Conservation (phyloP, 352 stramenopile genomes). For the Phytopythium litorale region DNA sequence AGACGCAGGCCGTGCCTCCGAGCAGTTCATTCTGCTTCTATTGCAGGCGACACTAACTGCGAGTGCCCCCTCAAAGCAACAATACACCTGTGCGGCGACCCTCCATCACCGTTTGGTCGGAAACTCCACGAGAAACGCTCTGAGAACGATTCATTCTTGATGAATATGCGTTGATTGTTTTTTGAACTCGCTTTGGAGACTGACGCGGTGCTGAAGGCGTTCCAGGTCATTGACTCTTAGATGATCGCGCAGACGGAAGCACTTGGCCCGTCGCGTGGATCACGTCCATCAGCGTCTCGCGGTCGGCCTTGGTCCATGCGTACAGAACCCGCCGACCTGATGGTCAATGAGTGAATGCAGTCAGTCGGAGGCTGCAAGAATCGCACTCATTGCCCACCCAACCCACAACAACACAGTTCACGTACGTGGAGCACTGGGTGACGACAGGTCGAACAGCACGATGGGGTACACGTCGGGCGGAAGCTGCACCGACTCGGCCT, state of each 20-base stretch:
- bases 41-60: neutral
- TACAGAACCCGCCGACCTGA: neutral
- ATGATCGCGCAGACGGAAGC: neutral
- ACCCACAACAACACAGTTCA: neutral
- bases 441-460: slow-evolving; percentile 26
- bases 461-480: slow-evolving; percentile 26
- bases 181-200: too few species aligned
- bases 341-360: neutral
- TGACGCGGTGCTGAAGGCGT: too few species aligned
- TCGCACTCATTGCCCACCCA: neutral
- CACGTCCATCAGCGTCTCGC: neutral
- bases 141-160: too few species aligned
- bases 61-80: neutral
- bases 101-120: too few species aligned
- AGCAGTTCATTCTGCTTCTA: neutral
- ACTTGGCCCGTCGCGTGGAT: neutral
- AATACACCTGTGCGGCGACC: too few species aligned
- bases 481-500: slow-evolving; percentile 12
- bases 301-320: neutral
- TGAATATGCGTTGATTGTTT: too few species aligned
- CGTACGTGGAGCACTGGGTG: neutral
- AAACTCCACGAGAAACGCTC: too few species aligned
- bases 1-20: neutral
- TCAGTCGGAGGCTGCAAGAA: neutral
- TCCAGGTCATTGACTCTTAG: neutral